phyloP scores from a whole-genome alignment of 495 filamentous ascomycete species.

The Xylaria grammica region DNA sequence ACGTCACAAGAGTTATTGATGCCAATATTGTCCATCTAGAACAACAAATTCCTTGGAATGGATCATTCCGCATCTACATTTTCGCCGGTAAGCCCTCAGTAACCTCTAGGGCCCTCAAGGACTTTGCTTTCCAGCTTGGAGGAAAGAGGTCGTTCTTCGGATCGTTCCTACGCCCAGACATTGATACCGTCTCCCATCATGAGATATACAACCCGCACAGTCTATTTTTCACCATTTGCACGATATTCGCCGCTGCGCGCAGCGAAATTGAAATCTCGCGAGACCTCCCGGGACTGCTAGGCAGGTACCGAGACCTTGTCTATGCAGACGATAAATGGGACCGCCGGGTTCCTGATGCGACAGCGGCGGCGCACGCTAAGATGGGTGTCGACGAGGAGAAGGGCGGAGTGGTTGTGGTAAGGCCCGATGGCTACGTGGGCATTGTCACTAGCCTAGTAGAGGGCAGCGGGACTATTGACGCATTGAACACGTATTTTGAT shows the following conservation, averaged over 20 bases:
- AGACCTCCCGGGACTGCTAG: slow-evolving; percentile 69
- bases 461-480: slow-evolving; percentile 78
- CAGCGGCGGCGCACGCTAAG: slow-evolving; percentile 81
- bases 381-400: slow-evolving; percentile 76
- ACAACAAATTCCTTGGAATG: slow-evolving; percentile 86
- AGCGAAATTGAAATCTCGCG: slow-evolving; percentile 67
- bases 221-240: slow-evolving; percentile 76
- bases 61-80: slow-evolving; percentile 83
- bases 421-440: slow-evolving; percentile 87
- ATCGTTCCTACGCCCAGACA: slow-evolving; percentile 65
- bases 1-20: slow-evolving; percentile 82
- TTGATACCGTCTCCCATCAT: slow-evolving; percentile 71
- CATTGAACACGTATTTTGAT: slow-evolving; percentile 81
- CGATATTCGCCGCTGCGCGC: slow-evolving; percentile 70
- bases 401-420: slow-evolving; percentile 79
- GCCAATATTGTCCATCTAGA: slow-evolving; percentile 86
- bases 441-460: slow-evolving; percentile 73
- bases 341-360: slow-evolving; percentile 66
- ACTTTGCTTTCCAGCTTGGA: slow-evolving; percentile 68
- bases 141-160: slow-evolving; percentile 73
- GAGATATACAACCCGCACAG: slow-evolving; percentile 84
- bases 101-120: slow-evolving; percentile 63
- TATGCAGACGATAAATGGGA: slow-evolving; percentile 88
- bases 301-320: slow-evolving; percentile 78
- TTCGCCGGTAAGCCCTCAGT: slow-evolving; percentile 72